Conservation (phyloP, 129 eudicot species). For the Solidago caesia region DNA sequence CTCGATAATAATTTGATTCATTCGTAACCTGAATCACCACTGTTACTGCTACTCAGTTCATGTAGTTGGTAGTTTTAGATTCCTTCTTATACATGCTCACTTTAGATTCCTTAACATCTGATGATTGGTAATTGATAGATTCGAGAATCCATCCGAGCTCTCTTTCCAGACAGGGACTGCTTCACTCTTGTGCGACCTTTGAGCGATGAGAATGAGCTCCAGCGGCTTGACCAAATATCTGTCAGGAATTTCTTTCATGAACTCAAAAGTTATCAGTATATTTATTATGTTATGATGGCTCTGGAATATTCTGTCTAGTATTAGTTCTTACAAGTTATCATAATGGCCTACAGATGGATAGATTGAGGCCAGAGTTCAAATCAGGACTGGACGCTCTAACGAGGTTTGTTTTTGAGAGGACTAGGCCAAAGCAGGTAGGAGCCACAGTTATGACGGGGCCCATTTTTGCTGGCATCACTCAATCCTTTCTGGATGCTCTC, state of each 20-base stretch:
- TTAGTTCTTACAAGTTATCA: not conserved
- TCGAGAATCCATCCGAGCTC: conserved; percentile 97
- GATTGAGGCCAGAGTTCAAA: conserved; percentile 90
- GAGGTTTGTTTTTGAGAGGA: conserved; percentile 92
- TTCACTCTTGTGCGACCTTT: conserved; percentile 95
- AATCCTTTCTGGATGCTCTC: conserved; percentile 94
- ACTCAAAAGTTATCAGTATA: conserved; percentile 1
- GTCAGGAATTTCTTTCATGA: conserved; percentile 46
- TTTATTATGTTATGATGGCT: not conserved
- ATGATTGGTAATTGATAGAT: conserved; percentile 48
- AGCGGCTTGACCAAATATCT: conserved; percentile 79
- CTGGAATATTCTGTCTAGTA: not conserved
- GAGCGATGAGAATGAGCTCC: conserved; percentile 88
- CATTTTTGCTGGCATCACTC: conserved; percentile 91
- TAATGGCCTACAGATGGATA: conserved; percentile 55
- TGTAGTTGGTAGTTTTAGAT: not conserved
- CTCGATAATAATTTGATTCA: not conserved
- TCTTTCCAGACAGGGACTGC: conserved; percentile 98
- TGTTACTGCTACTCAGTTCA: not conserved
- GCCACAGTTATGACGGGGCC: conserved; percentile 98
- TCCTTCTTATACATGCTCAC: not conserved
- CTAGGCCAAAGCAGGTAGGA: conserved; percentile 96
- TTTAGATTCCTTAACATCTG: conserved; percentile 23
- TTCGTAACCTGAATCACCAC: not conserved
- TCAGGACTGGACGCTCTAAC: conserved; percentile 86